A percentile compares a stretch with the other conserved stretches of the same genome.
These are phyloP conservation scores for Aegilops bicornis DNA, from an alignment of 176 grass and related monocot species.

Conservation along the genomic window DNA sequence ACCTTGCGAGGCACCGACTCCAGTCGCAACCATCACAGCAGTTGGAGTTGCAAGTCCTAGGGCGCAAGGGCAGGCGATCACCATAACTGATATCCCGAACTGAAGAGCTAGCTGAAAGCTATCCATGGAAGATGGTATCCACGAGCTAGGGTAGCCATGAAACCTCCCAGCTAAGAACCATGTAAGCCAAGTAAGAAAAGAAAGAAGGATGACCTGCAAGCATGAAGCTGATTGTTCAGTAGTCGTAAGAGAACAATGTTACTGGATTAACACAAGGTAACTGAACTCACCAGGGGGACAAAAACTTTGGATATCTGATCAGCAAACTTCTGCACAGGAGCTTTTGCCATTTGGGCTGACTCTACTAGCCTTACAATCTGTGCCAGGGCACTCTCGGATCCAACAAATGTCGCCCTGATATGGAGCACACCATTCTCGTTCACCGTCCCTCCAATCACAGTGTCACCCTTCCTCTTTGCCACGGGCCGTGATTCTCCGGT, in stretches of 20 bases:
- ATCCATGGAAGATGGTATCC: slow-evolving; percentile 94
- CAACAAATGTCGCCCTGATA: slow-evolving; percentile 83
- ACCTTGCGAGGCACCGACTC: slow-evolving; percentile 92
- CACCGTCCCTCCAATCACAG: slow-evolving; percentile 87
- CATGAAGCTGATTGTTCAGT: slow-evolving; percentile 19
- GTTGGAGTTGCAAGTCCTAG: slow-evolving; percentile 94
- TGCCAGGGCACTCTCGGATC: slow-evolving; percentile 83
- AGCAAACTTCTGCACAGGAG: slow-evolving; percentile 92
- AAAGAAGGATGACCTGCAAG: slow-evolving; percentile 71
- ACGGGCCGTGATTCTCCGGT: slow-evolving; percentile 85
- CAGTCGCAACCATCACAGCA: slow-evolving; percentile 97
- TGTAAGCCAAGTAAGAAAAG: slow-evolving; percentile 74
- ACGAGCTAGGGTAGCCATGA: slow-evolving; percentile 66
- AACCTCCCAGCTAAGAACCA: slow-evolving; percentile 87
- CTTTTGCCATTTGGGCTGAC: slow-evolving; percentile 97
- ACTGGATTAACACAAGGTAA: slow-evolving; percentile 3
- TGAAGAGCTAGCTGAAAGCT: slow-evolving; percentile 94
- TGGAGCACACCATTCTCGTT: slow-evolving; percentile 95
- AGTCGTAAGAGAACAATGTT: neutral
- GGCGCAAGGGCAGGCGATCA: slow-evolving; percentile 94
- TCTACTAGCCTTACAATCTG: slow-evolving; percentile 90
- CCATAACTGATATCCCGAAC: slow-evolving; percentile 98
- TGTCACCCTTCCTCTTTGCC: slow-evolving; percentile 86
- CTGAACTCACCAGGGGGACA: slow-evolving; percentile 75
- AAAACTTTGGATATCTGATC: slow-evolving; percentile 92